Evolutionary conservation across 306 rosid species (phyloP).

Genomic region (Psophocarpus tetragonolobus): DNA sequence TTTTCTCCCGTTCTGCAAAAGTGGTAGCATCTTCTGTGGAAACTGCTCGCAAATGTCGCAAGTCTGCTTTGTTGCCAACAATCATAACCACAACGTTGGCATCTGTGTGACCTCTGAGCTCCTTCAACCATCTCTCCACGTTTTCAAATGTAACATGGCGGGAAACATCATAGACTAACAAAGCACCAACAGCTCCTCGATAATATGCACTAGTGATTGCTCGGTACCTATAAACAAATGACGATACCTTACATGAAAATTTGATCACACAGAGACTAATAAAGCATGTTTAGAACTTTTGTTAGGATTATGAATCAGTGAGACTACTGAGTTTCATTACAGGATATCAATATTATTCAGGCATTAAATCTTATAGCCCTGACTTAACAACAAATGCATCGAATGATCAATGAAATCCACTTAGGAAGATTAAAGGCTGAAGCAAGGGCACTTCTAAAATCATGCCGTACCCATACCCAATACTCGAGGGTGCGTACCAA

Average conservation of each 20-base stretch:
- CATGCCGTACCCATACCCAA: too few species aligned
- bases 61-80: conserved; percentile 78
- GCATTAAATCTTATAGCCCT: not conserved
- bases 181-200: conserved; percentile 84
- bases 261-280: not conserved
- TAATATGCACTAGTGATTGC: conserved; percentile 86
- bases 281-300: too few species aligned
- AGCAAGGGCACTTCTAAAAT: too few species aligned
- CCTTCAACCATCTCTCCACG: conserved; percentile 88
- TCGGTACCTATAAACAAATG: conserved; percentile 60
- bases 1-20: conserved; percentile 64
- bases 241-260: conserved; percentile 2
- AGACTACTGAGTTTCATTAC: not conserved
- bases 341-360: not conserved
- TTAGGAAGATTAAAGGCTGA: not conserved
- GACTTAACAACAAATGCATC: not conserved
- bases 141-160: conserved; percentile 80
- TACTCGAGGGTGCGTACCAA: too few species aligned
- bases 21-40: conserved; percentile 58
- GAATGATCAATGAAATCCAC: conserved; percentile 2
- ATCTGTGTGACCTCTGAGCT: conserved; percentile 86
- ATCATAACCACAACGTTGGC: conserved; percentile 78
- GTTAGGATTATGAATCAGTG: conserved; percentile 7
- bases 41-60: conserved; percentile 75
- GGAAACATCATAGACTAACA: conserved; percentile 80